Conservation (phyloP, 306 rosid species). For the Lablab purpureus region DNA sequence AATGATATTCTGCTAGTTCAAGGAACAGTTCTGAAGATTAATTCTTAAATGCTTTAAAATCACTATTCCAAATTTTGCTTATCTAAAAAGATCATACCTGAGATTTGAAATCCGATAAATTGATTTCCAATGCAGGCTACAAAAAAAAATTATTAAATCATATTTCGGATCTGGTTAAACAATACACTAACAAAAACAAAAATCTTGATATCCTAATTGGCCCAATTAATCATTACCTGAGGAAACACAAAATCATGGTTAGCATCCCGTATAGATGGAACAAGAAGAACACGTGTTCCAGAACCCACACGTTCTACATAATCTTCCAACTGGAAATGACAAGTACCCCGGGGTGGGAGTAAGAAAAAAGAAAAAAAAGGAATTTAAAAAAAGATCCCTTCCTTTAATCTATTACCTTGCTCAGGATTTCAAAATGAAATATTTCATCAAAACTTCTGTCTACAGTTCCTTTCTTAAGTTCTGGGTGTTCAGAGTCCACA, state of each 20-base stretch:
- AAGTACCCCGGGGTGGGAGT: conserved; percentile 9
- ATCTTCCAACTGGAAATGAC: conserved; percentile 72
- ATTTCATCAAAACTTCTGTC: conserved; percentile 83
- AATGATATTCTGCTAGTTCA: conserved; percentile 17
- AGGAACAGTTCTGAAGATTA: conserved; percentile 30
- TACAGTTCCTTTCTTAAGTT: conserved; percentile 77
- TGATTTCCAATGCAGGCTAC: conserved; percentile 88
- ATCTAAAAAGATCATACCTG: conserved; percentile 56
- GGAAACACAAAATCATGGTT: conserved; percentile 91
- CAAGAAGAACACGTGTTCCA: conserved; percentile 70
- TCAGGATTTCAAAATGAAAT: conserved; percentile 69
- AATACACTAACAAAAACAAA: conserved; percentile 32
- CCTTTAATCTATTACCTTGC: conserved; percentile 64
- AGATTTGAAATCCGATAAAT: conserved; percentile 63
- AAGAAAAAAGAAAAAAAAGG: conserved; percentile 24
- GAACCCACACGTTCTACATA: conserved; percentile 74
- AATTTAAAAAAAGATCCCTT: not conserved
- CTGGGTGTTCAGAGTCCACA: conserved; percentile 89
- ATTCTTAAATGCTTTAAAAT: conserved; percentile 36
- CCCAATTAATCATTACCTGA: conserved; percentile 66
- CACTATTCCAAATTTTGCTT: conserved; percentile 22
- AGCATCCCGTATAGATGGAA: conserved; percentile 90
- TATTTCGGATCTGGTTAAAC: conserved; percentile 33
- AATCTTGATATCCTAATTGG: conserved; percentile 21
- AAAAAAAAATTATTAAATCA: conserved; percentile 46